Evolutionary conservation across 2,329 filamentous ascomycete species (phyloP).

Genomic region (Fusarium sp.): DNA sequence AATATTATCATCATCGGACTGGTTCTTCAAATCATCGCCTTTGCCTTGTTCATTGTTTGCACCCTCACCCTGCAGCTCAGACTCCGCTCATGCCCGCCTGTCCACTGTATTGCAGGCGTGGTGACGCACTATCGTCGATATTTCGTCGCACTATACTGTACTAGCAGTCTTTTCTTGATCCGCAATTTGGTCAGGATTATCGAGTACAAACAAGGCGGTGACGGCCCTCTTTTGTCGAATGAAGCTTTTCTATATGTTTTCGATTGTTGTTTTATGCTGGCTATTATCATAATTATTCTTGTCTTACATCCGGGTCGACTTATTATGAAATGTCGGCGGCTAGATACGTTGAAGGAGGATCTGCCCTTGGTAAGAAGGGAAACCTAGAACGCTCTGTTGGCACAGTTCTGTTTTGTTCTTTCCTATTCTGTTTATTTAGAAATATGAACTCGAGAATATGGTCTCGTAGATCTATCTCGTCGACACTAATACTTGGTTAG

Average conservation of each 20-base stretch:
- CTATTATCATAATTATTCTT: background rate
- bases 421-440: too few relatives aligned
- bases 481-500: too few relatives aligned
- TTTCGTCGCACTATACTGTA: background rate
- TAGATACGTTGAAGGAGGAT: background rate
- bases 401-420: too few relatives aligned
- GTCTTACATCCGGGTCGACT: background rate
- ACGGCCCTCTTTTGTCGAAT: background rate
- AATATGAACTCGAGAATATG: too few relatives aligned
- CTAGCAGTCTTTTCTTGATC: background rate
- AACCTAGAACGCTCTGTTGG: too few relatives aligned
- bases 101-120: constrained; percentile 44
- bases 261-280: background rate
- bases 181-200: background rate
- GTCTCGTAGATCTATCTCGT: too few relatives aligned
- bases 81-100: constrained; percentile 47
- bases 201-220: background rate
- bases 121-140: background rate
- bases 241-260: background rate
- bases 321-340: background rate
- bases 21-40: background rate
- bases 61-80: constrained; percentile 56
- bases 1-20: constrained; percentile 1
- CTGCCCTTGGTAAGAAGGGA: background rate
- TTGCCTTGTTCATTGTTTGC: constrained; percentile 39